Evolutionary conservation across 1,139 yeast species (phyloP).

Genomic region (Nakaseomyces nivariensis): DNA sequence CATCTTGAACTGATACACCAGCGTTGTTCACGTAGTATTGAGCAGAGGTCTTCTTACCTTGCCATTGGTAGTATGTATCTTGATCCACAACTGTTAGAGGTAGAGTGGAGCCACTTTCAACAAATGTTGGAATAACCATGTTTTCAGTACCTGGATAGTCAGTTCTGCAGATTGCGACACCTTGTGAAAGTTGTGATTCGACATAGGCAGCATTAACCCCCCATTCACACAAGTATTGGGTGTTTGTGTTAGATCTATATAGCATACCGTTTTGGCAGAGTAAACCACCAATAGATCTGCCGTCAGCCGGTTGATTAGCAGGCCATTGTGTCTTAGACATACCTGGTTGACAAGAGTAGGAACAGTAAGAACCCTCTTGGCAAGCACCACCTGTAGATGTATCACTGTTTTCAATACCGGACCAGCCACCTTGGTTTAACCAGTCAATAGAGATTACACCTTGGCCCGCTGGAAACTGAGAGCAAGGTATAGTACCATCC

Average conservation of each 20-base stretch:
- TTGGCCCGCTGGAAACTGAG: conserved; percentile 56
- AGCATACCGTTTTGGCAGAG: conserved; percentile 58
- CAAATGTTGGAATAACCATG: conserved; percentile 73
- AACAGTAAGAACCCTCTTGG: conserved; percentile 68
- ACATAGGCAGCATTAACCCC: conserved; percentile 56
- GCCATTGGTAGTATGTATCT: conserved; percentile 53
- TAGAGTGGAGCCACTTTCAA: conserved; percentile 45
- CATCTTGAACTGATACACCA: conserved; percentile 62
- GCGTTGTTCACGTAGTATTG: conserved; percentile 78
- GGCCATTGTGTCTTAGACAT: conserved; percentile 92
- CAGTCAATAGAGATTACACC: conserved; percentile 57
- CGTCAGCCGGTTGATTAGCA: conserved; percentile 54
- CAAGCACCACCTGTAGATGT: conserved; percentile 56
- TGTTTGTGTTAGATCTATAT: conserved; percentile 52
- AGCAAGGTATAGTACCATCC: conserved; percentile 57
- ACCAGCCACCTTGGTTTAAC: conserved; percentile 62
- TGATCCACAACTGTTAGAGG: conserved; percentile 61
- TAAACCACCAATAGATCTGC: conserved; percentile 75
- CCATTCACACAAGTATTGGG: conserved; percentile 67
- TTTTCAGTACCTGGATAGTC: conserved; percentile 86
- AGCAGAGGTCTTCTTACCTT: conserved; percentile 57
- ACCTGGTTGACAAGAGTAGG: conserved; percentile 83
- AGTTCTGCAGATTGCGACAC: conserved; percentile 73
- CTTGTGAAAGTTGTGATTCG: conserved; percentile 43
- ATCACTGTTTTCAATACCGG: conserved; percentile 57